Evolutionary conservation across 495 filamentous ascomycete species (phyloP).

Genomic region (Penicillium coffeae): DNA sequence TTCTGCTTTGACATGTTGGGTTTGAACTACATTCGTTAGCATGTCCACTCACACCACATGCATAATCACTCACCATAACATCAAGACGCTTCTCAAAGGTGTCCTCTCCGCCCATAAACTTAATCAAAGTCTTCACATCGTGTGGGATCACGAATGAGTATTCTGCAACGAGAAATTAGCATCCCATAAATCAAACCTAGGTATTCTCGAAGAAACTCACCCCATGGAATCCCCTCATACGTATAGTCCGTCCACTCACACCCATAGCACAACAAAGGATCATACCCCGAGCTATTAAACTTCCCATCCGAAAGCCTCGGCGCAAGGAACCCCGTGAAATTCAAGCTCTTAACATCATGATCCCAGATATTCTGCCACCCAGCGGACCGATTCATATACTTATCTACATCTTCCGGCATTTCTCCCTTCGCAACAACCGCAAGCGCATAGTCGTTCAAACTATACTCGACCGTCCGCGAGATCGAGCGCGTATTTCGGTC

Average conservation of each 20-base stretch:
- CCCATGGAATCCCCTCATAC: slow-evolving; percentile 38
- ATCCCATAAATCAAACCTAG: neutral
- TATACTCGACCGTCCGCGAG: slow-evolving; percentile 68
- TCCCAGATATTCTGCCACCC: slow-evolving; percentile 69
- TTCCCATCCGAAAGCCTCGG: slow-evolving; percentile 50
- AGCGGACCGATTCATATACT: slow-evolving; percentile 54
- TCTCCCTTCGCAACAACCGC: slow-evolving; percentile 59
- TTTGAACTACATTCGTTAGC: slow-evolving; percentile 22
- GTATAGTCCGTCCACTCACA: slow-evolving; percentile 57
- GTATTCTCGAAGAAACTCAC: slow-evolving; percentile 21
- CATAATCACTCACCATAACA: slow-evolving; percentile 22
- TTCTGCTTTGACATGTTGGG: slow-evolving; percentile 31
- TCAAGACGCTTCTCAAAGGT: slow-evolving; percentile 57
- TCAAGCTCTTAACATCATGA: slow-evolving; percentile 43
- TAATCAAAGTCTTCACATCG: slow-evolving; percentile 58
- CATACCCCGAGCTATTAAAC: slow-evolving; percentile 49
- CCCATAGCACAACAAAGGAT: slow-evolving; percentile 58
- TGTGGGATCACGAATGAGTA: slow-evolving; percentile 64
- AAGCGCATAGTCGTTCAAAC: slow-evolving; percentile 70
- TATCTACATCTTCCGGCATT: slow-evolving; percentile 50
- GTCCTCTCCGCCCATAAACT: slow-evolving; percentile 52
- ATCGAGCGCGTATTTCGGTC: slow-evolving; percentile 67
- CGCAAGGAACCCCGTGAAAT: slow-evolving; percentile 61
- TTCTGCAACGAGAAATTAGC: slow-evolving; percentile 36
- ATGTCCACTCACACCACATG: neutral